Evolutionary conservation across 176 grass and related monocot genomes (phyloP), one percentile per base, ranked within the genome.

Genomic region (Carex kokanica): DNA sequence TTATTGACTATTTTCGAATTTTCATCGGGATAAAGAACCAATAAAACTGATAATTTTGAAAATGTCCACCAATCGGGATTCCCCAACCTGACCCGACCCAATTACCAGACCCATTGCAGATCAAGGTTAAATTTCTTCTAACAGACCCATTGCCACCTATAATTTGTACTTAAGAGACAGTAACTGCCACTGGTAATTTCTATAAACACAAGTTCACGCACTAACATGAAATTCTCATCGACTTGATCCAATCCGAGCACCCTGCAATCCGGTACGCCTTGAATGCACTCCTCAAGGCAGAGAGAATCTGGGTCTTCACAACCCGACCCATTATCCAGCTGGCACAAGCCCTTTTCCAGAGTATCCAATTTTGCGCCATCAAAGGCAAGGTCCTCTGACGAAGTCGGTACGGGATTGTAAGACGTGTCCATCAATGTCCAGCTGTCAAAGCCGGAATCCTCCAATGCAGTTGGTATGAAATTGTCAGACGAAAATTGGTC

Each of bases 181-280:
- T 71, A 43, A 71, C 9, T 38, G 17, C 32, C 10, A 61, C 78
- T 80, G 25, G 52, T n/a, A 80, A 36, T 61, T 80, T 32, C 43
- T 60, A 80, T 10, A 71, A 77, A 77, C 21, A 77, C 13, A 82
- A 32, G 38, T 53, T 25, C 11, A 54, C 15, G 60, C 14, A 67
- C 80, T 66, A 17, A 82, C 80, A 82, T 63, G 80, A 82, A 82
- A 82, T 66, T 82, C 20, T 82, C 59, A 52, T 82, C 61, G 6
- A 49, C 40, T 82, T 82, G 61, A 82, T 82, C 80, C 59, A 66
- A 45, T n/a, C 59, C 62, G 14, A 82, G 61, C 17, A 66, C 2
- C 20, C 31, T 13, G 14, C 36, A 67, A 67, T 82, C 38, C 0
- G 17, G 60, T 18, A 54, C 0, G 3, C 40, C 80, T 82, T 82